Percentiles rank a stretch among this genome's conserved stretches.
Conservation (phyloP, 2,329 filamentous ascomycete species). For the Lecanicillium sp. region DNA sequence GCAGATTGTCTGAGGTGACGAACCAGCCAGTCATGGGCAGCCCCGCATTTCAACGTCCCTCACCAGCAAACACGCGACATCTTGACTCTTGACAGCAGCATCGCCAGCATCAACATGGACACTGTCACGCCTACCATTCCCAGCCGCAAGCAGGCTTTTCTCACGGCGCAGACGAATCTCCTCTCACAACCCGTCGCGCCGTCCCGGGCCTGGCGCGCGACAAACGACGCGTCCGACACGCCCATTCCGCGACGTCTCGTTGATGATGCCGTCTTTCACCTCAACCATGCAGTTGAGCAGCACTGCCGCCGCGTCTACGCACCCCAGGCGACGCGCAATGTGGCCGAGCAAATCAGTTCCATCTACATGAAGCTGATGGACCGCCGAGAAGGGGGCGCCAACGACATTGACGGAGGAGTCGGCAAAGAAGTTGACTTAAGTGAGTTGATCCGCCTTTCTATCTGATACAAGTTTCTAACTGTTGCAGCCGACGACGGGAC, state of each 20-base stretch:
- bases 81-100: background rate
- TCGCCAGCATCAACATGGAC: constrained; percentile 1
- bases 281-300: constrained; percentile 58
- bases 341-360: constrained; percentile 66
- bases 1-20: too few species aligned
- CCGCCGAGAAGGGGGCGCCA: constrained; percentile 29
- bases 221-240: constrained; percentile 37
- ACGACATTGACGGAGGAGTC: constrained; percentile 33
- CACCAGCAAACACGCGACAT: background rate
- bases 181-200: constrained; percentile 54
- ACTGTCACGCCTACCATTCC: constrained; percentile 46
- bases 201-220: constrained; percentile 46
- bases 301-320: constrained; percentile 62
- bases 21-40: too few species aligned
- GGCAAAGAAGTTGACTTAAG: constrained; percentile 39
- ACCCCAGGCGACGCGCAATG: constrained; percentile 61
- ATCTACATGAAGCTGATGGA: constrained; percentile 51
- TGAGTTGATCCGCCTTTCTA: constrained; percentile 22
- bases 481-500: constrained; percentile 33
- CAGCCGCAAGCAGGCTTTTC: constrained; percentile 58
- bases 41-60: background rate
- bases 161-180: constrained; percentile 55
- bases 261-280: constrained; percentile 50
- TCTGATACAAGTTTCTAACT: background rate
- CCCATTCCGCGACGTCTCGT: constrained; percentile 43